These are phyloP conservation scores for Multifurca ochricompacta DNA, from an alignment of 768 basidiomycete genomes.

Conservation along the genomic window DNA sequence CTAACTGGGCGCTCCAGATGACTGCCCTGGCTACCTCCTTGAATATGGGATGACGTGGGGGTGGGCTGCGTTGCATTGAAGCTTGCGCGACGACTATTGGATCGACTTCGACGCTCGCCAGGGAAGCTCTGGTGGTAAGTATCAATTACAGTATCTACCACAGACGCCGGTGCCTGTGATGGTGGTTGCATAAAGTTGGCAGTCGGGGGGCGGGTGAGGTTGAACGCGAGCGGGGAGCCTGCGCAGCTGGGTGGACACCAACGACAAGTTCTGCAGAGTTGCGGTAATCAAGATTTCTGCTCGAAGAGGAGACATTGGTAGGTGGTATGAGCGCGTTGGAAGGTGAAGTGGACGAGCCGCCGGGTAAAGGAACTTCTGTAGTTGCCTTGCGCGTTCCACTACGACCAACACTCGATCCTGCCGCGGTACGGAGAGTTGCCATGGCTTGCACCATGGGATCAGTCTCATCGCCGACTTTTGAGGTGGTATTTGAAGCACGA, in stretches of 20 bases:
- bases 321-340: constrained; percentile 18
- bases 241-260: constrained; percentile 52
- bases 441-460: constrained; percentile 36
- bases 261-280: constrained; percentile 72
- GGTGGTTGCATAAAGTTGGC: constrained; percentile 67
- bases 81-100: constrained; percentile 26
- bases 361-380: constrained; percentile 6
- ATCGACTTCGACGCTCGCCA: constrained; percentile 64
- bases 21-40: constrained; percentile 23
- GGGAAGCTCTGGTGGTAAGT: constrained; percentile 86
- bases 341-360: constrained; percentile 14
- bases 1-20: constrained; percentile 44
- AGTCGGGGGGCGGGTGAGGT: constrained; percentile 67
- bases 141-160: constrained; percentile 64
- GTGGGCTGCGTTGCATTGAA: constrained; percentile 27
- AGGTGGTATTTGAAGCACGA: not conserved
- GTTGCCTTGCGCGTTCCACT: constrained; percentile 22
- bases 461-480: constrained; percentile 27
- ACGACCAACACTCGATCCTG: constrained; percentile 27
- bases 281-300: constrained; percentile 52
- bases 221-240: constrained; percentile 54
- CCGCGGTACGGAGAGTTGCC: constrained; percentile 26
- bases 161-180: constrained; percentile 35
- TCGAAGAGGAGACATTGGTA: constrained; percentile 20
- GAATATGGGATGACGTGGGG: constrained; percentile 22